Conservation (phyloP, 2,329 filamentous ascomycete species). For the Coniochaeta sp. region DNA sequence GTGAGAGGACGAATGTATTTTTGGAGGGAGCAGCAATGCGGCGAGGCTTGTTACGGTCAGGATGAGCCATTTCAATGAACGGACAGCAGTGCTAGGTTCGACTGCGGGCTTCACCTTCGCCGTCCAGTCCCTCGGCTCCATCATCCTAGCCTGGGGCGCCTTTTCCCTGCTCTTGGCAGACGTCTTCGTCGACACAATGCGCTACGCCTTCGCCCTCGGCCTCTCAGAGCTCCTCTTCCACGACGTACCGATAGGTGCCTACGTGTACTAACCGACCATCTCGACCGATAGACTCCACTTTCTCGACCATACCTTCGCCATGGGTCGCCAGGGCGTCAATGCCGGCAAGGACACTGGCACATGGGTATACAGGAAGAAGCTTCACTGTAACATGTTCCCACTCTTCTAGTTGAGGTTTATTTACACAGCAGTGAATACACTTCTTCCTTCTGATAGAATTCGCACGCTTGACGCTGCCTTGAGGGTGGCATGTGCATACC, state of each 20-base stretch:
- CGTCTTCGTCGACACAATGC: conserved; percentile 96
- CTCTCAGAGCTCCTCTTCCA: conserved; percentile 78
- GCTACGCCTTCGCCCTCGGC: conserved; percentile 85
- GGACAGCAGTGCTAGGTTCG: too few relatives aligned
- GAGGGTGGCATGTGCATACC: too few relatives aligned
- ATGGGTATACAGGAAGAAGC: conserved; percentile 64
- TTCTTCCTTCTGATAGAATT: too few relatives aligned
- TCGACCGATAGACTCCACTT: conserved; percentile 95
- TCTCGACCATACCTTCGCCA: conserved; percentile 55
- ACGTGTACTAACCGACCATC: conserved; percentile 97
- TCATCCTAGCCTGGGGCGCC: conserved; percentile 84
- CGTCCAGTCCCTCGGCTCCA: conserved; percentile 85
- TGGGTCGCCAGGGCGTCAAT: conserved; percentile 67
- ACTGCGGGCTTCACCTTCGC: conserved; percentile 94
- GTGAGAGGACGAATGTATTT: too few relatives aligned
- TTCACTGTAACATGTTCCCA: conserved; percentile 86
- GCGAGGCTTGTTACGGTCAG: too few relatives aligned
- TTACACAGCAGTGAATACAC: too few relatives aligned
- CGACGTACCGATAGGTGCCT: conserved; percentile 75
- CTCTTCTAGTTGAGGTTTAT: too few relatives aligned
- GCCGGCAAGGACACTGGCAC: conserved; percentile 71
- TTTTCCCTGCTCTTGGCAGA: conserved; percentile 89
- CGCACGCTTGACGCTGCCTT: too few relatives aligned
- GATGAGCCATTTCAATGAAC: too few relatives aligned
- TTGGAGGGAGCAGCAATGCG: too few relatives aligned